phyloP scores from a whole-genome alignment of 345 rosid species.

The Eucalyptus coolabah region DNA sequence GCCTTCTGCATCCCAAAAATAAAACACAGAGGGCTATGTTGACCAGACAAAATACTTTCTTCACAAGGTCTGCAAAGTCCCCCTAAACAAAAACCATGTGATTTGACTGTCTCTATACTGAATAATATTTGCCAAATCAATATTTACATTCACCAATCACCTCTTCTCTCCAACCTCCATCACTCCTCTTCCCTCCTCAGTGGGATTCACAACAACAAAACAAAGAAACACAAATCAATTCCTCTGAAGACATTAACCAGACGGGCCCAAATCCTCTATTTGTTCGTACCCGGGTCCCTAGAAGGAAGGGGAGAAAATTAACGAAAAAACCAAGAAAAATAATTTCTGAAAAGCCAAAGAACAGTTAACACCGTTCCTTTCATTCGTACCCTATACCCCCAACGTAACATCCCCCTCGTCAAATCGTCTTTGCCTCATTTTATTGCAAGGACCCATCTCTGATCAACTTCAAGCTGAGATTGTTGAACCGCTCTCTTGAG shows the following conservation, averaged over 20 bases:
- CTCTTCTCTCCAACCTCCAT: neutral
- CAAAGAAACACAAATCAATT: neutral
- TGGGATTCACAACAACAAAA: neutral
- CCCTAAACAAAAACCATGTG: neutral
- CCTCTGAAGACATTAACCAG: neutral
- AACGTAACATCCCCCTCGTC: neutral
- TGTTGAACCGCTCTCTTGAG: slow-evolving; percentile 85
- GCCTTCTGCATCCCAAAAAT: neutral
- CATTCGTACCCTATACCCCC: neutral
- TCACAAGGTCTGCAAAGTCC: neutral
- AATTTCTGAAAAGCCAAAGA: neutral
- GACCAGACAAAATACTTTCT: neutral
- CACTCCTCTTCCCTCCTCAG: neutral
- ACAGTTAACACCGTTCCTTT: neutral
- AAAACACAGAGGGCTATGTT: neutral
- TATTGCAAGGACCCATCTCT: slow-evolving; percentile 67
- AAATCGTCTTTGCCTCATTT: slow-evolving; percentile 14
- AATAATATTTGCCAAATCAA: neutral
- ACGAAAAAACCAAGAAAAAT: neutral
- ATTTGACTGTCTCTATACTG: neutral
- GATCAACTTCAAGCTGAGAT: slow-evolving; percentile 68
- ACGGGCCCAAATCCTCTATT: neutral
- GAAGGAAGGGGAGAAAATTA: neutral
- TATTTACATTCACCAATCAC: slow-evolving; percentile 13
- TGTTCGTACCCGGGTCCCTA: neutral